Evolutionary conservation across 148 eudicot species (phyloP), one percentile per base, ranked within the genome.

Genomic region (Amaranthus palmeri): DNA sequence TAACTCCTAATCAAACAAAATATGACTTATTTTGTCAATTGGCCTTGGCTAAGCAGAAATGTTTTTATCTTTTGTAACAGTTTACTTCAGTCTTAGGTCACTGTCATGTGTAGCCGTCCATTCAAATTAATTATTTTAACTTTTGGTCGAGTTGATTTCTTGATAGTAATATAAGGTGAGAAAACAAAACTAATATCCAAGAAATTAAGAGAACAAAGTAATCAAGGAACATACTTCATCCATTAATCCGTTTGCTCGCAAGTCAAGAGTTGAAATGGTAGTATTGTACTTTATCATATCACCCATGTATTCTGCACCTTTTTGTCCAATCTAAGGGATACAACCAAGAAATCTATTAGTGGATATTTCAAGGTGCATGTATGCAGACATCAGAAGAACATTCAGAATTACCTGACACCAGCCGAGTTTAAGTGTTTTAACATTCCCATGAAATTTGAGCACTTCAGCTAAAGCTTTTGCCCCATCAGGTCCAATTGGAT

Each of bases 401-500:
- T 72, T 15, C 36, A 36, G 51, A 42, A 71, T 71, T 79, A 93
- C 98, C 96, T 91, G 87, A 79, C 98, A 93, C 98, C 98, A 93
- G 72, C 98, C 96, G 47, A 93, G 90, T 84, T 86, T 88, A 48
- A 93, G 91, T 15, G 77, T 87, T 65, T 91, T 82, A 62, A 93
- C 72, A 54, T 85, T 93, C 58, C 98, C 98, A 79, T 89, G 89
- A 80, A 91, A 91, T 79, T 93, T 93, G 58, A 93, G 98, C 74
- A 93, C 88, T 57, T 93, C 97, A 58, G 87, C 86, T 78, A 93
- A 78, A 55, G 96, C 91, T 80, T 93, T 93, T 48, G 90, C 96
- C 63, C 97, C 98, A 74, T 93, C 97, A 68, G 96, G 96, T 74
- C 98, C 98, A 68, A 93, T 86, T 61, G 96, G 97, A 85, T 93